Conservation (phyloP, 768 basidiomycete genomes). For the Pisolithus microcarpus region DNA sequence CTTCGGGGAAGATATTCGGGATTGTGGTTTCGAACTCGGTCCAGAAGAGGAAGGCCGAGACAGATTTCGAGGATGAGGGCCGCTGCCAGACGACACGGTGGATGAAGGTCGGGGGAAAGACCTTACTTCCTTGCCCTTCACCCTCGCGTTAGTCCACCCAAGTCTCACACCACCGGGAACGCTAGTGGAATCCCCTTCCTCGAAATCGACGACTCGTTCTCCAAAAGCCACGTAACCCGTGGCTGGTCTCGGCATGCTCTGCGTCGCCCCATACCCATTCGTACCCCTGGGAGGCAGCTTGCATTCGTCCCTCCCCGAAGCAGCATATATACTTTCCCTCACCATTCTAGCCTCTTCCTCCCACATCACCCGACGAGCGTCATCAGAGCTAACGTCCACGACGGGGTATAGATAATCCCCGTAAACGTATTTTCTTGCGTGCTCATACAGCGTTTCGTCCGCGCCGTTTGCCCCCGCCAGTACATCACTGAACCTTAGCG, state of each 20-base stretch:
- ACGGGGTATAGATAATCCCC: slow-evolving; percentile 89
- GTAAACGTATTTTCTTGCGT: slow-evolving; percentile 76
- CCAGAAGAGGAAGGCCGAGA: background rate
- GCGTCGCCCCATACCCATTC: slow-evolving; percentile 24
- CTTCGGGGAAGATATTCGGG: slow-evolving; percentile 8
- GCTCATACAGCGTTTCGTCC: slow-evolving; percentile 70
- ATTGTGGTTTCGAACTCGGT: background rate
- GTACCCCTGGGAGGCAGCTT: background rate
- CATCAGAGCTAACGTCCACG: slow-evolving; percentile 73
- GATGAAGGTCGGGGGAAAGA: background rate
- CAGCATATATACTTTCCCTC: slow-evolving; percentile 15
- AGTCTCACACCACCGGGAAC: slow-evolving; percentile 35
- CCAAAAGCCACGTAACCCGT: slow-evolving; percentile 5
- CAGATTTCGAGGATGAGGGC: background rate
- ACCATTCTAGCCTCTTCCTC: slow-evolving; percentile 24
- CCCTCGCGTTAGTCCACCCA: slow-evolving; percentile 35
- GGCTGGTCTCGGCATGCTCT: slow-evolving; percentile 4
- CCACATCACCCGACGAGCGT: slow-evolving; percentile 24
- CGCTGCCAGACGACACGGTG: slow-evolving; percentile 2
- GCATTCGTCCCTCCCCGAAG: slow-evolving; percentile 1
- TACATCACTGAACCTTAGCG: slow-evolving; percentile 19
- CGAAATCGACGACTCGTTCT: slow-evolving; percentile 5
- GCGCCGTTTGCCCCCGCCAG: slow-evolving; percentile 48
- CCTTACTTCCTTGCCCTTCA: background rate
- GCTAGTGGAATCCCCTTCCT: slow-evolving; percentile 9